A percentile compares a stretch with the other conserved stretches of the same genome.
These are phyloP conservation scores for Leccinum pellstonianum DNA, from an alignment of 768 basidiomycete genomes.

Conservation along the genomic window DNA sequence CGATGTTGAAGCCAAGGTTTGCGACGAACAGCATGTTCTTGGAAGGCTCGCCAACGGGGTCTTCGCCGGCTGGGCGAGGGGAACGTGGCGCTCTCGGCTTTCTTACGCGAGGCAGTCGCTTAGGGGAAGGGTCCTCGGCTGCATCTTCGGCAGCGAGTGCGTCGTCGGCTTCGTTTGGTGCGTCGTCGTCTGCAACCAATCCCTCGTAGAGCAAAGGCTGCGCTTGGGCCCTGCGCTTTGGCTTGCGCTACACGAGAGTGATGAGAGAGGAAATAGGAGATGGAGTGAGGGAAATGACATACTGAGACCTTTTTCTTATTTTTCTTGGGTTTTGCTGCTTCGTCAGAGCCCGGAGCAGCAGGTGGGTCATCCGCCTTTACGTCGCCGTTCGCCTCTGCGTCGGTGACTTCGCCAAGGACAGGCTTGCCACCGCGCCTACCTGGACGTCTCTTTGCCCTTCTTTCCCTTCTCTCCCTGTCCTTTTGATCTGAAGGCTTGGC, in stretches of 20 bases:
- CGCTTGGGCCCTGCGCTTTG: conserved; percentile 30
- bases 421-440: conserved; percentile 85
- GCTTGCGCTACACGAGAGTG: conserved; percentile 50
- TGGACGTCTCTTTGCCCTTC: conserved; percentile 73
- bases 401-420: conserved; percentile 85
- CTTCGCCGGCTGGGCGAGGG: conserved; percentile 73
- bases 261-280: conserved; percentile 10
- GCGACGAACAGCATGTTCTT: conserved; percentile 92
- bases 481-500: conserved; percentile 91
- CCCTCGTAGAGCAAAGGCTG: no score
- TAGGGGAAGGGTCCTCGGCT: conserved; percentile 35
- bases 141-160: conserved; percentile 38
- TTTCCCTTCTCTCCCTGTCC: conserved; percentile 75
- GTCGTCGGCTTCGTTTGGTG: conserved; percentile 28
- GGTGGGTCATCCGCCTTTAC: conserved; percentile 55
- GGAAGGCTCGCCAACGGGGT: conserved; percentile 84
- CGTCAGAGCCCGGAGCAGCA: conserved; percentile 49
- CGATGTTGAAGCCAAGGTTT: conserved; percentile 94
- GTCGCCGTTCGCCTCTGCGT: conserved; percentile 86
- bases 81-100: conserved; percentile 58
- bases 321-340: conserved; percentile 68
- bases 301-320: conserved; percentile 75
- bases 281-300: conserved; percentile 9
- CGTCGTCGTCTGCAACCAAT: conserved; percentile 28
- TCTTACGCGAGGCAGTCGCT: conserved; percentile 50